These are phyloP conservation scores for Alternaria arbusti DNA, from an alignment of 2,329 filamentous ascomycete genomes.

Conservation along the genomic window DNA sequence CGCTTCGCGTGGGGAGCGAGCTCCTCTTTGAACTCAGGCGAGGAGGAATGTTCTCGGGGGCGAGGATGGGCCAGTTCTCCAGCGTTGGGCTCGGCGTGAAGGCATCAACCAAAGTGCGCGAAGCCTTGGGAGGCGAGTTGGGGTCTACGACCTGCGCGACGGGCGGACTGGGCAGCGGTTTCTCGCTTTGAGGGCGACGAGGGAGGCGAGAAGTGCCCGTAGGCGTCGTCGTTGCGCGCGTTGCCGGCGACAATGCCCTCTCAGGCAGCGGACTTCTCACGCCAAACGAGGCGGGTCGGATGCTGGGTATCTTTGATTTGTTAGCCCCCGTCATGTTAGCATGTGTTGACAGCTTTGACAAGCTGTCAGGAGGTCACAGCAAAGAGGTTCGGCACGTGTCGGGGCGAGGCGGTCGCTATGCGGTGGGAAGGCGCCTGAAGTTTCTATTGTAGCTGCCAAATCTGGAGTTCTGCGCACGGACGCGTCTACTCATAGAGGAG, in stretches of 20 bases:
- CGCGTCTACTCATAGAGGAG: not conserved
- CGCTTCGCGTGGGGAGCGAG: slow-evolving; percentile 11
- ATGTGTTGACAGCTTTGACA: slow-evolving; percentile 8
- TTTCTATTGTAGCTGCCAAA: slow-evolving; percentile 2
- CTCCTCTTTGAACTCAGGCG: slow-evolving; percentile 25
- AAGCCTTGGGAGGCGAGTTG: slow-evolving; percentile 44
- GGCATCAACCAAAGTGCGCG: slow-evolving; percentile 50
- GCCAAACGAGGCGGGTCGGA: slow-evolving; percentile 7
- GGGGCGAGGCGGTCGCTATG: not conserved
- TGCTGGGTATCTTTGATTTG: slow-evolving; percentile 17
- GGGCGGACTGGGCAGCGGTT: slow-evolving; percentile 51
- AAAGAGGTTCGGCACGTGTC: not conserved
- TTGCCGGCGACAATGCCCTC: not conserved
- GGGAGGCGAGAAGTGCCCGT: slow-evolving; percentile 36
- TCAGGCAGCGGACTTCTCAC: slow-evolving; percentile 17
- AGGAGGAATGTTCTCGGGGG: slow-evolving; percentile 31
- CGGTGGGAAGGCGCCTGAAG: not conserved
- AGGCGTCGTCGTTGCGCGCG: slow-evolving; percentile 4
- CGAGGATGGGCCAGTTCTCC: slow-evolving; percentile 37
- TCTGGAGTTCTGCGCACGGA: not conserved
- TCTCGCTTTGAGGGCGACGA: slow-evolving; percentile 36
- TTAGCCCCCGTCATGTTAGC: slow-evolving; percentile 4
- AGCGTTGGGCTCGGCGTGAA: slow-evolving; percentile 39
- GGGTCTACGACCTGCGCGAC: slow-evolving; percentile 39
- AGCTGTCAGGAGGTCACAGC: slow-evolving; percentile 2